phyloP scores from a whole-genome alignment of 768 basidiomycete genomes.

The Pleurotus platypus region DNA sequence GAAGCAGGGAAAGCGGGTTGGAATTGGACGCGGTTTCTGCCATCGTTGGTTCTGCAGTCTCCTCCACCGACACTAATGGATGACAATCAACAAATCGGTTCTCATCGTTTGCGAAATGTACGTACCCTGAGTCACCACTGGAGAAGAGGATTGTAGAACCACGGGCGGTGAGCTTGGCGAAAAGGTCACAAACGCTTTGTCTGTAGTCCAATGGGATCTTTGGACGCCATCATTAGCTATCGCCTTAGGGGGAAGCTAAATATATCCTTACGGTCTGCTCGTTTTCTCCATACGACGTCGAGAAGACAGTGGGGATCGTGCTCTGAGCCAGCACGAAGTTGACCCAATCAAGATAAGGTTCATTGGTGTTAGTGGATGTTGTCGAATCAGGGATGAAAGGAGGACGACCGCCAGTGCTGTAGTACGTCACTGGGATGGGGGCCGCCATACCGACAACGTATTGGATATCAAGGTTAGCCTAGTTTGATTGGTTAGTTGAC shows the following conservation, averaged over 20 bases:
- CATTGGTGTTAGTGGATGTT: conserved; percentile 38
- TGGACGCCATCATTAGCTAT: background rate
- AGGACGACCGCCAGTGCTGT: conserved; percentile 42
- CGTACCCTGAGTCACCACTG: conserved; percentile 46
- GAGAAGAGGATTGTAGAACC: conserved; percentile 47
- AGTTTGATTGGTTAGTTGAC: background rate
- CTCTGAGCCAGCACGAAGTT: conserved; percentile 37
- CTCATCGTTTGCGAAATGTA: conserved; percentile 7
- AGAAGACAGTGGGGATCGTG: conserved; percentile 41
- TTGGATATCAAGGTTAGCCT: conserved; percentile 51
- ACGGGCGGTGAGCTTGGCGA: conserved; percentile 47
- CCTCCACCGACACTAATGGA: conserved; percentile 53
- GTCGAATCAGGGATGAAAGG: conserved; percentile 39
- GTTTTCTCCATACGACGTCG: conserved; percentile 52
- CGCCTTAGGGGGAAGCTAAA: conserved; percentile 9
- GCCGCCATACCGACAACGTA: conserved; percentile 38
- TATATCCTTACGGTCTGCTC: conserved; percentile 42
- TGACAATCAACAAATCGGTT: conserved; percentile 36
- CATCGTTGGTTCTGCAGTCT: conserved; percentile 47
- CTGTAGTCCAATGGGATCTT: conserved; percentile 45
- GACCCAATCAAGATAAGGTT: conserved; percentile 48
- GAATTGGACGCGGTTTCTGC: conserved; percentile 37
- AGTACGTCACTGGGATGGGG: conserved; percentile 42
- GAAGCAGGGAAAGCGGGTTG: conserved; percentile 42
- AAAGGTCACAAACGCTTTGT: conserved; percentile 37